A percentile compares a stretch with the other conserved stretches of the same genome.
Evolutionary conservation across 129 eudicot genomes (phyloP).

Genomic region (Flaveria linearis): DNA sequence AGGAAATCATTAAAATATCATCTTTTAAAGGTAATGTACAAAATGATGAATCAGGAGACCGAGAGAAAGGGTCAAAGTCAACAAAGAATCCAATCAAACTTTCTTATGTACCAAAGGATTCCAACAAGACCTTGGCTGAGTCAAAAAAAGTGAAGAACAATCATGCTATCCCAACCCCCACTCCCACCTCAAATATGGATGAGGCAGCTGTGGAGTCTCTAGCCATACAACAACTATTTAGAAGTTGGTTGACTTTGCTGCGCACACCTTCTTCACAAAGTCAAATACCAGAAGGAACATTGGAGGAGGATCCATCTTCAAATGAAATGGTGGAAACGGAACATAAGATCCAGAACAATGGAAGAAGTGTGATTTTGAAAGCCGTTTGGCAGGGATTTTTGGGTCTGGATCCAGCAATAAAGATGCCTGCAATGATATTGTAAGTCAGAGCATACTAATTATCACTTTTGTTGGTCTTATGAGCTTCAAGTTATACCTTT

Average conservation of each 20-base stretch:
- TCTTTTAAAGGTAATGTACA: conserved; percentile 66
- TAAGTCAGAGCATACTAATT: conserved; percentile 40
- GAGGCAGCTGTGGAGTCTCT: conserved; percentile 22
- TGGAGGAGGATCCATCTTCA: conserved; percentile 35
- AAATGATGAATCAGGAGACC: conserved; percentile 56
- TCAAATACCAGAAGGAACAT: conserved; percentile 42
- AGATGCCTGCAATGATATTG: conserved; percentile 71
- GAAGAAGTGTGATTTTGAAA: conserved; percentile 51
- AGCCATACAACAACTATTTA: conserved; percentile 58
- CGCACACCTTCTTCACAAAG: conserved; percentile 41
- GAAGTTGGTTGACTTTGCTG: conserved; percentile 72
- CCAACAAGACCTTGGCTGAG: conserved; percentile 57
- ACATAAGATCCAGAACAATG: conserved; percentile 32
- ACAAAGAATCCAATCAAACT: conserved; percentile 51
- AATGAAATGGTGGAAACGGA: conserved; percentile 40
- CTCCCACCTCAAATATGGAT: conserved; percentile 37
- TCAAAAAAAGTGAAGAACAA: conserved; percentile 35
- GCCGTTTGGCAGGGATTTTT: conserved; percentile 49
- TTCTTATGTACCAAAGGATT: conserved; percentile 60
- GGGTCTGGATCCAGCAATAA: conserved; percentile 73
- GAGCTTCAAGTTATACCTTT: not conserved
- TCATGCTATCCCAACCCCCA: conserved; percentile 36
- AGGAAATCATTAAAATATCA: conserved; percentile 52
- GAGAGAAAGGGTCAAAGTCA: conserved; percentile 56
- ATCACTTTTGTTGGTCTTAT: not conserved